These are phyloP conservation scores for Lactarius quietus DNA, from an alignment of 768 basidiomycete species.

Conservation along the genomic window DNA sequence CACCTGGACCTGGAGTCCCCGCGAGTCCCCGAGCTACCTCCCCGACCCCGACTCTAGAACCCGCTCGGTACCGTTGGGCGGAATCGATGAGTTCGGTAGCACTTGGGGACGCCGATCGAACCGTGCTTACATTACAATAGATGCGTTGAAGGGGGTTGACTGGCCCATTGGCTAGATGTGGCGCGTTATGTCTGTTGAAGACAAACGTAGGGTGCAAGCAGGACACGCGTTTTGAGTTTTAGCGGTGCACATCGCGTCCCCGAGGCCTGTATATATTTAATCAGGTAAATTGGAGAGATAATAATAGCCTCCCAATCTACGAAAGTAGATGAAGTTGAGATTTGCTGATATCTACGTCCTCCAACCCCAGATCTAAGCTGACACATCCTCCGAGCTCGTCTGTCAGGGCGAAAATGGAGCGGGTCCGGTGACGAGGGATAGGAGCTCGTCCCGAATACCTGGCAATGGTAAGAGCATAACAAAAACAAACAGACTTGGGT, in stretches of 20 bases:
- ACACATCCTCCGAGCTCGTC: background rate
- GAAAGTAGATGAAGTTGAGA: background rate
- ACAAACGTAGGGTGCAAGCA: no score
- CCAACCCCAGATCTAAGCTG: slow-evolving; percentile 3
- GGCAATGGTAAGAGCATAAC: background rate
- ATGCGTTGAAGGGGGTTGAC: no score
- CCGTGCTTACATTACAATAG: no score
- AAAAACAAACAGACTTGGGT: background rate
- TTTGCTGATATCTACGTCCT: background rate
- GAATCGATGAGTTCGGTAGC: background rate
- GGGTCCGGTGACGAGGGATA: slow-evolving; percentile 11
- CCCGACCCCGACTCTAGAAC: background rate
- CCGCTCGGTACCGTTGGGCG: background rate
- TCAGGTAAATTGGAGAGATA: no score
- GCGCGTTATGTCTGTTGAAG: no score
- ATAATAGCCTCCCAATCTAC: background rate
- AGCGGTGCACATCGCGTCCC: background rate
- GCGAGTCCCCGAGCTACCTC: background rate
- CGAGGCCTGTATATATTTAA: background rate
- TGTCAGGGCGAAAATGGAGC: background rate
- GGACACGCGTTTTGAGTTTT: background rate
- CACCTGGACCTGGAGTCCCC: background rate
- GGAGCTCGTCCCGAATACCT: slow-evolving; percentile 1
- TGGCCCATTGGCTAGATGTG: no score
- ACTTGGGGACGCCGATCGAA: no score